Base-by-base conservation (phyloP, 176 grass and related monocot species). In the Triticum dicoccoides region DNA sequence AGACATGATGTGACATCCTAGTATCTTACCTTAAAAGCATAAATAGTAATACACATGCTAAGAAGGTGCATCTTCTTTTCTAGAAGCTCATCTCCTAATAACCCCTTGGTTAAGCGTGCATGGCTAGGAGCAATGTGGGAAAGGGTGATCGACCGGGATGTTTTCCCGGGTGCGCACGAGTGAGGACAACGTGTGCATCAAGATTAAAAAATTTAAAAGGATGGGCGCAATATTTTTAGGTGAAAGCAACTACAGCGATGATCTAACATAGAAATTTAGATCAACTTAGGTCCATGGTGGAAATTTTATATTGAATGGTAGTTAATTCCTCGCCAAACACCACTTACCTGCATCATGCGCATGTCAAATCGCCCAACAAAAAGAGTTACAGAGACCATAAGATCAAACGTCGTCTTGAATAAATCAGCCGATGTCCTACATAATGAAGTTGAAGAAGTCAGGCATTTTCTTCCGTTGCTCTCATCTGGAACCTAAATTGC, bases 361-460 rank as follows among this genome's bases (percentile, higher is more conserved):
- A 98, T 98, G 88, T 98, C 95, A 87, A 98, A 98, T 83, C 95
- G 89, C 34, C 95, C 93, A 77, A 98, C 93, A 92, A 98, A 98
- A 93, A 95, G 93, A 73, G 95, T 98, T 49, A 98, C 95, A 78
- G 95, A 98, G 74, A 98, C 93, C 89, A 98, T 88, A 71, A 95
- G 91, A 79, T 98, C 95, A 90, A 98, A 98, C 34, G 90, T 91
- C 69, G 95, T 98, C 86, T 95, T 98, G 86, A 98, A 95, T 89
- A 98, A 98, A 93, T 98, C 95, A 89, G 95, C 89, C 67, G 89
- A 98, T 69, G 96, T 98, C 87, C 96, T 98, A 75, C 64, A 87
- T 78, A 92, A 87, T 84, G 51, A 86, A 84, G 41, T 86, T 76
- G 39, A 88, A 87, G 56, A 82, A 65, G 25, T 84, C 70, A 90